These are phyloP conservation scores for Trichoderma endophyticum DNA, from an alignment of 2,329 filamentous ascomycete species.

Conservation along the genomic window DNA sequence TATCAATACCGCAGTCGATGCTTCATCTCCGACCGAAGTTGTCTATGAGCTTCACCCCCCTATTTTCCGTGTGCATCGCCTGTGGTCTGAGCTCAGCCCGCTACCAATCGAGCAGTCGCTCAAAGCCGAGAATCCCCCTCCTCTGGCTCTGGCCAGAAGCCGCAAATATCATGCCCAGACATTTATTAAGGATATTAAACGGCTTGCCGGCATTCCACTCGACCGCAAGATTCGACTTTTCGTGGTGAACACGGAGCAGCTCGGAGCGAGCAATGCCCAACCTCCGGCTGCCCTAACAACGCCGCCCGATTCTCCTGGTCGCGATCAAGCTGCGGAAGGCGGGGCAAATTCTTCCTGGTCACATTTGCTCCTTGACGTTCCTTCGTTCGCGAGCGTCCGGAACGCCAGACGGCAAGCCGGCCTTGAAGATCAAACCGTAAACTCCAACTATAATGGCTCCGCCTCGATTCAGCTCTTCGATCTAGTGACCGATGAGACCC, in stretches of 20 bases:
- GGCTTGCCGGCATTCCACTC: slow-evolving; percentile 61
- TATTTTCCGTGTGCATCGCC: slow-evolving; percentile 77
- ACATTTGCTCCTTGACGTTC: slow-evolving; percentile 44
- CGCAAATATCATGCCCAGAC: slow-evolving; percentile 65
- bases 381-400: slow-evolving; percentile 49
- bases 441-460: slow-evolving; percentile 74
- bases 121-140: slow-evolving; percentile 58
- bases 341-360: slow-evolving; percentile 37
- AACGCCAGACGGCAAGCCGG: slow-evolving; percentile 26
- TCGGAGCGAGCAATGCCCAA: slow-evolving; percentile 33
- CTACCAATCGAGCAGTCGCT: slow-evolving; percentile 55
- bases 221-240: slow-evolving; percentile 75
- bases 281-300: slow-evolving; percentile 37
- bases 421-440: slow-evolving; percentile 62
- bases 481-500: slow-evolving; percentile 67
- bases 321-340: slow-evolving; percentile 25
- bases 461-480: slow-evolving; percentile 63
- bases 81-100: slow-evolving; percentile 61
- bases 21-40: slow-evolving; percentile 58
- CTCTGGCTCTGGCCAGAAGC: slow-evolving; percentile 68
- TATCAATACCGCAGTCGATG: slow-evolving; percentile 68
- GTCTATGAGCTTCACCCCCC: slow-evolving; percentile 82
- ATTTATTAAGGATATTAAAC: slow-evolving; percentile 76
- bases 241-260: slow-evolving; percentile 52
- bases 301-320: slow-evolving; percentile 41